Evolutionary conservation across 2,329 filamentous ascomycete species (phyloP), one percentile per base, ranked within the genome.

Genomic region (Fusarium napiforme): DNA sequence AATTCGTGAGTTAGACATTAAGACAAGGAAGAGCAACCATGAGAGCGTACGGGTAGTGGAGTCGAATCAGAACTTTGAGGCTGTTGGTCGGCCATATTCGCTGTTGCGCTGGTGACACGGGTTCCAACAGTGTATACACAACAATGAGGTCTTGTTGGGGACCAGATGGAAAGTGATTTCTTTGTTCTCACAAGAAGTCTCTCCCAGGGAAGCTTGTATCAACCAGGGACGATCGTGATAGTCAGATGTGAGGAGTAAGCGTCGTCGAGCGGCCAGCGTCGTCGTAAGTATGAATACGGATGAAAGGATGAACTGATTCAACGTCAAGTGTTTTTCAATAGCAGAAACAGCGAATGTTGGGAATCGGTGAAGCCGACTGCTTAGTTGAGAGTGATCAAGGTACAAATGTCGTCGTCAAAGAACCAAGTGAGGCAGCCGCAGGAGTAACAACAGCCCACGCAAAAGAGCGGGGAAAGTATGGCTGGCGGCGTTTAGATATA

Each of bases 21-120:
- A 42, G 42, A 52, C 46, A 34, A 34, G n/a, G 43, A 28, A 34
- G 34, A 45, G 23, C 9, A n/a, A 32, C 10, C 47, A 53, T 12
- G 28, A 37, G n/a, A 50, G 64, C 77, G 56, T 76, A 78, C 77
- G 61, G 67, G 63, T 55, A 77, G 75, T 32, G 69, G 52, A 61
- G 65, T 69, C 40, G 77, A 65, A 49, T 77, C 75, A 30, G 66
- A 67, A 53, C 64, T 60, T 45, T 77, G 77, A 49, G 74, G 63
- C 59, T 65, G 57, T 67, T 76, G 70, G 59, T 78, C 77, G 53
- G 71, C 75, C 77, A 78, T 78, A 32, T 42, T 73, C 47, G 64
- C 55, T 57, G 61, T 60, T 50, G 62, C 64, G 64, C 67, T 65
- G 65, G 42, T 57, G 62, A 32, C 52, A 63, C 69, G 73, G 71